Conservation (phyloP, 768 basidiomycete species). For the Exidia glandulosa region DNA sequence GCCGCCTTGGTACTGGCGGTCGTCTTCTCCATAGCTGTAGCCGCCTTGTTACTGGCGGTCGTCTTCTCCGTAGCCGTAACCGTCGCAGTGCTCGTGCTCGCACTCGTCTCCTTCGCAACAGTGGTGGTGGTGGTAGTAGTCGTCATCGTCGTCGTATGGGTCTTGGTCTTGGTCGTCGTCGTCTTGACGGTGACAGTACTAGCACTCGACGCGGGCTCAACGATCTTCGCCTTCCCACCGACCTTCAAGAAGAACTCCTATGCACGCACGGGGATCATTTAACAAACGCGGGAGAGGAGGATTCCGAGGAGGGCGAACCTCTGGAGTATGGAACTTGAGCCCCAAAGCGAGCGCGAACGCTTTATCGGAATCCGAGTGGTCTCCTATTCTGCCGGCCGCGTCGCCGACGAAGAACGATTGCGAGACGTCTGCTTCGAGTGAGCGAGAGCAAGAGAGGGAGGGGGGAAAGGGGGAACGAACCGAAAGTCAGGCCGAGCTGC, state of each 20-base stretch:
- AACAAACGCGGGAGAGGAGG: background rate
- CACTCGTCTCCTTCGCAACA: too few relatives aligned
- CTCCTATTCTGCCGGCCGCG: slow-evolving; percentile 69
- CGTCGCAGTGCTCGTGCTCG: too few relatives aligned
- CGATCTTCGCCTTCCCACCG: too few relatives aligned
- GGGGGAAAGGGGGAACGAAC: slow-evolving; percentile 25
- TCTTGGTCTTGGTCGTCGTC: too few relatives aligned
- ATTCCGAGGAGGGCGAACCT: slow-evolving; percentile 38
- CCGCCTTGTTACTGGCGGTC: too few relatives aligned
- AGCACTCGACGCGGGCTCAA: too few relatives aligned
- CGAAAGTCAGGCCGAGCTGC: slow-evolving; percentile 49
- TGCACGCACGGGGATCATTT: background rate
- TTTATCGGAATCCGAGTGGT: slow-evolving; percentile 74
- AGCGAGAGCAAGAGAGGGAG: background rate
- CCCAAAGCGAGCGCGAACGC: slow-evolving; percentile 76
- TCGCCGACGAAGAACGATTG: slow-evolving; percentile 79
- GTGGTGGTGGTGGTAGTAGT: too few relatives aligned
- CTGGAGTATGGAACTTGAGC: slow-evolving; percentile 71
- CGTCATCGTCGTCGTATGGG: too few relatives aligned
- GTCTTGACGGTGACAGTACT: too few relatives aligned
- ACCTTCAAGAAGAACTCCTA: slow-evolving; percentile 80
- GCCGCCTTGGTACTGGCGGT: too few relatives aligned
- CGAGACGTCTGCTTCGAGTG: slow-evolving; percentile 38
- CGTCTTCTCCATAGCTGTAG: too few relatives aligned
- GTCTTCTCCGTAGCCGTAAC: too few relatives aligned